These are phyloP conservation scores for Rhododendron griersonianum DNA, from an alignment of 148 eudicot species.

Conservation along the genomic window DNA sequence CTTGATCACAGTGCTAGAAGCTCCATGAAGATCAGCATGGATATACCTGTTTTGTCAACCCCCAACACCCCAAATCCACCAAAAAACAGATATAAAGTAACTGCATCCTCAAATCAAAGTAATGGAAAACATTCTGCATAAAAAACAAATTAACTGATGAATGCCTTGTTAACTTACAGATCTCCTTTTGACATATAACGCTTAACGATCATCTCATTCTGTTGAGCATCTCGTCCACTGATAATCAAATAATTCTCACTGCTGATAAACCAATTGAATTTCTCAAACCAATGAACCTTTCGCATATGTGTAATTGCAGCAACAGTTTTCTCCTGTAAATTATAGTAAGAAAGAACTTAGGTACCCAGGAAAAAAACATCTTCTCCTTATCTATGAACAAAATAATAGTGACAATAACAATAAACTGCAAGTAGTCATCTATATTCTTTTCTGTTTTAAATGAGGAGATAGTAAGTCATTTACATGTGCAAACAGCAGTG, in stretches of 20 bases:
- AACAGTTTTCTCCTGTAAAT: conserved; percentile 83
- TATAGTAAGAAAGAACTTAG: conserved; percentile 6
- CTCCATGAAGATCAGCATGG: conserved; percentile 99
- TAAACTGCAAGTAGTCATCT: not conserved
- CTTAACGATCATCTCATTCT: conserved; percentile 98
- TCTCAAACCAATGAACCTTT: conserved; percentile 99
- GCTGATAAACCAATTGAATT: conserved; percentile 96
- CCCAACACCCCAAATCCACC: not conserved
- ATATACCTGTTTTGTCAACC: conserved; percentile 55
- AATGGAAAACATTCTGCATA: not conserved
- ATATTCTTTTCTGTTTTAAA: not conserved
- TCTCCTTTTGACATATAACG: conserved; percentile 98
- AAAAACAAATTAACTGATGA: not conserved
- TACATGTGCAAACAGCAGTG: not conserved
- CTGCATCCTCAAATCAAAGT: not conserved
- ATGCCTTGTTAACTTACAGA: conserved; percentile 52
- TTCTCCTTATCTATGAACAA: not conserved
- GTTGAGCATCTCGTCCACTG: conserved; percentile 99
- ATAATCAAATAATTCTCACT: conserved; percentile 94
- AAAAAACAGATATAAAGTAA: not conserved
- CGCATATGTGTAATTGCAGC: conserved; percentile 97
- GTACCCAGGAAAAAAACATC: not conserved
- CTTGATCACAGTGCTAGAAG: conserved; percentile 96
- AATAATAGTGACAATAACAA: not conserved
- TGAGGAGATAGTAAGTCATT: not conserved